Percentiles rank a stretch among this genome's conserved stretches.
phyloP scores from a whole-genome alignment of 164 flowering plant genomes.

The Buxus sempervirens region DNA sequence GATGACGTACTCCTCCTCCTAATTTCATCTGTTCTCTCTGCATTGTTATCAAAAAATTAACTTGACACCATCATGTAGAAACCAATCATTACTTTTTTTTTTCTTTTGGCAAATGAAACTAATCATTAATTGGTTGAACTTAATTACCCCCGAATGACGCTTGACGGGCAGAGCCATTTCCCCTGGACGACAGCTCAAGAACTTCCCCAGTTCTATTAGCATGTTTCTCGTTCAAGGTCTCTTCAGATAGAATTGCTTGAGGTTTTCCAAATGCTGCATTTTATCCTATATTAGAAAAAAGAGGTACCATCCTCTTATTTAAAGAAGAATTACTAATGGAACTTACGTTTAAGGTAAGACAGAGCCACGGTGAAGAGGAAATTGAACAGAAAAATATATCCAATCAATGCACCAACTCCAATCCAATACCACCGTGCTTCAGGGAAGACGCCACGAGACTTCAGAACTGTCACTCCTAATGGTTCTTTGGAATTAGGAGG shows the following conservation, averaged over 20 bases:
- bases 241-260: constrained; percentile 8
- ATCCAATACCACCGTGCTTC: constrained; percentile 40
- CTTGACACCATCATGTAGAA: background rate
- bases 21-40: constrained; percentile 8
- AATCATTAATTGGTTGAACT: background rate
- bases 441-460: constrained; percentile 29
- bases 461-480: constrained; percentile 28
- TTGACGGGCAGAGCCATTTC: constrained; percentile 5
- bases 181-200: constrained; percentile 17
- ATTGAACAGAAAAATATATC: constrained; percentile 31
- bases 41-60: background rate
- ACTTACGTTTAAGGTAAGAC: constrained; percentile 30
- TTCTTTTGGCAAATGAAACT: too few relatives aligned
- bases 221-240: background rate
- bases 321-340: too few relatives aligned
- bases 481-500: constrained; percentile 13
- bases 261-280: constrained; percentile 1
- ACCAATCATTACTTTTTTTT: too few relatives aligned
- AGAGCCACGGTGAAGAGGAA: constrained; percentile 24
- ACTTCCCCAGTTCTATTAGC: constrained; percentile 15
- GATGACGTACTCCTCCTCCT: constrained; percentile 6
- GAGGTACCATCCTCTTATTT: too few relatives aligned
- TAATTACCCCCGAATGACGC: constrained; percentile 9
- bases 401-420: constrained; percentile 30
- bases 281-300: background rate